Conservation (phyloP, 164 flowering plant genomes). For the Santalum album region DNA sequence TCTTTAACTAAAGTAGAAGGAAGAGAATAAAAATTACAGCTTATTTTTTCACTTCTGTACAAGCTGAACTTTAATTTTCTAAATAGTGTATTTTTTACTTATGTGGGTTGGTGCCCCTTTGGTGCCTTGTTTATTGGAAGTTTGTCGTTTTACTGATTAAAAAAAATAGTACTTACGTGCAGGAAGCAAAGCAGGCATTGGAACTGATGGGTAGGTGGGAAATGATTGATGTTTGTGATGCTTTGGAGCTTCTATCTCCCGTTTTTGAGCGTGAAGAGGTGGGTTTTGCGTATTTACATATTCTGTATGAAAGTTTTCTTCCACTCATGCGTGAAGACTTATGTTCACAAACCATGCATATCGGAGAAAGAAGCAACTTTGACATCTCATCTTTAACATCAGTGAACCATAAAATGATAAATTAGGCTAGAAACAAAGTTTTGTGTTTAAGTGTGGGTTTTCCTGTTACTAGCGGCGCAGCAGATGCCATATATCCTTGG, state of each 20-base stretch:
- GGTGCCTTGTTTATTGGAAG: background rate
- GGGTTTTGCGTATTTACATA: constrained; percentile 1
- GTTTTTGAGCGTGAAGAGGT: constrained; percentile 99
- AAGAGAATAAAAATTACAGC: too few species aligned
- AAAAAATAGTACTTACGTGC: constrained; percentile 9
- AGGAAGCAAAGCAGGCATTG: constrained; percentile 98
- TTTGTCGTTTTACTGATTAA: too few species aligned
- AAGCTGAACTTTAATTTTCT: too few species aligned
- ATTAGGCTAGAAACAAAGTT: background rate
- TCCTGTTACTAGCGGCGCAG: background rate
- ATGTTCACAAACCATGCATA: background rate
- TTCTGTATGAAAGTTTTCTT: background rate
- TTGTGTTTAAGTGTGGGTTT: background rate
- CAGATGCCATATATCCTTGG: background rate
- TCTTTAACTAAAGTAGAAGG: background rate
- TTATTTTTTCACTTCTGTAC: too few species aligned
- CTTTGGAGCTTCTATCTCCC: constrained; percentile 96
- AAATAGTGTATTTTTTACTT: too few species aligned
- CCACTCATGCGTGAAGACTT: background rate
- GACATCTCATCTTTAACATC: too few species aligned
- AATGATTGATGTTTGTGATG: constrained; percentile 91
- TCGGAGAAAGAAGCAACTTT: too few species aligned
- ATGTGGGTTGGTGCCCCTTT: background rate
- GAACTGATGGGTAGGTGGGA: constrained; percentile 93
- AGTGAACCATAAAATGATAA: too few species aligned